Conservation (phyloP, 768 basidiomycete genomes). For the Termitomyces sp. region DNA sequence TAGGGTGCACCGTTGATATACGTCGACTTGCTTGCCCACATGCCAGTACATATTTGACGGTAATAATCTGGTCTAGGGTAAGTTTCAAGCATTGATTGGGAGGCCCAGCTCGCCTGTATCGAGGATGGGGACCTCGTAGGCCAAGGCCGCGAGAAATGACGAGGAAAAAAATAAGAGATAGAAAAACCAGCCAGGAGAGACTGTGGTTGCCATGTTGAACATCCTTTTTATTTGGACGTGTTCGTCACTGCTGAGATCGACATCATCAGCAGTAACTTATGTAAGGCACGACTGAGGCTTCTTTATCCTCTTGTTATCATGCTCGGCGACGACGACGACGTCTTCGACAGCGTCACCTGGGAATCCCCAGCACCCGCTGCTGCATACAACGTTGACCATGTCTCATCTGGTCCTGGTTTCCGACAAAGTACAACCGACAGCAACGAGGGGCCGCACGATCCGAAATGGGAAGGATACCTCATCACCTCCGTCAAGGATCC, state of each 20-base stretch:
- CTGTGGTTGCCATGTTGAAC: conserved; percentile 17
- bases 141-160: conserved; percentile 30
- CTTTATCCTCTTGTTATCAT: conserved; percentile 30
- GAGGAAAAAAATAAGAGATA: conserved; percentile 21
- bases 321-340: conserved; percentile 85
- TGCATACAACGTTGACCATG: conserved; percentile 38
- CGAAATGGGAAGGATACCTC: conserved; percentile 89
- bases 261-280: conserved; percentile 14
- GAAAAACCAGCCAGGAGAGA: conserved; percentile 10
- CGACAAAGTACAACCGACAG: conserved; percentile 71
- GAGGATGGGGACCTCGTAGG: conserved; percentile 60
- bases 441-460: conserved; percentile 73
- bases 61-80: conserved; percentile 50
- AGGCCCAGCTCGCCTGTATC: conserved; percentile 46
- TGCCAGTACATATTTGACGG: conserved; percentile 91
- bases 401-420: conserved; percentile 66
- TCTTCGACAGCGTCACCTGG: conserved; percentile 91
- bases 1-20: conserved; percentile 77
- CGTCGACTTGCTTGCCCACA: conserved; percentile 79
- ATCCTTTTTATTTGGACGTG: conserved; percentile 27
- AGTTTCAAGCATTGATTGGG: conserved; percentile 2
- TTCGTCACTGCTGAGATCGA: conserved; percentile 16
- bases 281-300: conserved; percentile 3
- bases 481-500: conserved; percentile 85
- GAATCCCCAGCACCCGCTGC: conserved; percentile 61